Base-by-base conservation (phyloP, 352 stramenopile genomes). In the Phytophthora pluvialis region DNA sequence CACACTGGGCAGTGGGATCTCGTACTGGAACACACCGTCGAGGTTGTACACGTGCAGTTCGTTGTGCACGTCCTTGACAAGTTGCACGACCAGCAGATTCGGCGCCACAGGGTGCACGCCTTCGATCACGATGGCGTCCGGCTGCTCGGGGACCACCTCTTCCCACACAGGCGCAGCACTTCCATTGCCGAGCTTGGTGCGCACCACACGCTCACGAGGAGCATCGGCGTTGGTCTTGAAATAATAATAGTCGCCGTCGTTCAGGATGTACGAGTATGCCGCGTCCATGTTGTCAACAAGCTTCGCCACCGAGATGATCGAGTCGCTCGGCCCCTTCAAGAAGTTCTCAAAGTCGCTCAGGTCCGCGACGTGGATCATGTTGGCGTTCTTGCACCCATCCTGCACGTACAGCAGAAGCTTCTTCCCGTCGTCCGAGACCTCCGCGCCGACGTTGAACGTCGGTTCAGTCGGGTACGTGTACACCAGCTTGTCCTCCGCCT, bases 331-430 rank as follows among this genome's bases (percentile, higher is more conserved):
- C 29, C 65, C 68, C 8, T 75, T 70, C 16, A 87, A 52, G 53
- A 87, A 91, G 13, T 56, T 59, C 0, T 78, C 70, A 64, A 92
- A 91, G 33, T 65, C 70, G 11, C 50, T 62, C 21, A 92, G 47
- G 31, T 89, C 67, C n/a, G 83, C 82, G 8, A 92, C 51, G 47
- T 93, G 89, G 25, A 97, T 67, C 87, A 91, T 93, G 64, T 97
- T 96, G 45, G 91, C 88, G 50, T 93, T 94, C 75, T 95, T 95
- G 81, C 88, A 97, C 39, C 86, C 86, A 48, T 97, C 88, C 57
- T 84, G 78, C 18, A 96, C 72, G 48, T 76, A 90, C 32, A 96
- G 61, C 31, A 96, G 50, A 33, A 96, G 60, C 51, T 77, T 87
- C 61, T 89, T 85, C 64, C 88, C 87, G 39, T 94, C 85, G 45